These are phyloP conservation scores for Annulohypoxylon truncatum DNA, from an alignment of 2,329 filamentous ascomycete genomes.

Conservation along the genomic window DNA sequence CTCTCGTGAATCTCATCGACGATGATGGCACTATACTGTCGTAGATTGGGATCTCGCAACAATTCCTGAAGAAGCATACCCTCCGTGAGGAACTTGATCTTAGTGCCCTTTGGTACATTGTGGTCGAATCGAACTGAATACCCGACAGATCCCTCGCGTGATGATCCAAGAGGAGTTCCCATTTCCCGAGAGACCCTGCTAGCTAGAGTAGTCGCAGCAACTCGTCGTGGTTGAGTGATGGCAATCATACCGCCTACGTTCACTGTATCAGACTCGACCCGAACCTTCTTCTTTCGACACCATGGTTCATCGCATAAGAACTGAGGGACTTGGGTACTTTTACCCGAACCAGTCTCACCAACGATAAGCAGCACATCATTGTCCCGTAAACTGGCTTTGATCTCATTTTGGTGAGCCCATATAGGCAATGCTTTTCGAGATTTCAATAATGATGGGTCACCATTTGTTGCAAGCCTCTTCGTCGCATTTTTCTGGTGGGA, in stretches of 20 bases:
- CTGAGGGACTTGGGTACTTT: constrained; percentile 96
- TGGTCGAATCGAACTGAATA: constrained; percentile 97
- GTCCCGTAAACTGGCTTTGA: constrained; percentile 70
- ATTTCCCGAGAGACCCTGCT: constrained; percentile 85
- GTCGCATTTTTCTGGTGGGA: background rate
- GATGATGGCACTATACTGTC: constrained; percentile 87
- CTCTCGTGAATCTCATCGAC: constrained; percentile 98
- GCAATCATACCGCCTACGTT: constrained; percentile 83
- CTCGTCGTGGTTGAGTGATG: constrained; percentile 92
- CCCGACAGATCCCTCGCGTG: constrained; percentile 71
- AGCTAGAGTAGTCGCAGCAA: constrained; percentile 92
- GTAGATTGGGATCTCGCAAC: constrained; percentile 82
- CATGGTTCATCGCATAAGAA: constrained; percentile 83
- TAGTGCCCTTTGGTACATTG: constrained; percentile 81
- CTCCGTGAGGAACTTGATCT: constrained; percentile 94
- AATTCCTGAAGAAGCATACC: constrained; percentile 97
- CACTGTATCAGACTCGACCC: constrained; percentile 58
- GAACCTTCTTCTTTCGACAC: constrained; percentile 73
- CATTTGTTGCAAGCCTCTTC: constrained; percentile 20
- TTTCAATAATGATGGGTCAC: constrained; percentile 47
- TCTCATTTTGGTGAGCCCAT: constrained; percentile 77
- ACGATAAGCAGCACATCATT: constrained; percentile 82
- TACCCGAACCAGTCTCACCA: constrained; percentile 95
- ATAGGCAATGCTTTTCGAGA: constrained; percentile 80
- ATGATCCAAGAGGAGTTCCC: constrained; percentile 63